Percentiles rank a stretch among this genome's conserved stretches.
Evolutionary conservation across 306 rosid species (phyloP).

Genomic region (Sechiopsis laciniata): DNA sequence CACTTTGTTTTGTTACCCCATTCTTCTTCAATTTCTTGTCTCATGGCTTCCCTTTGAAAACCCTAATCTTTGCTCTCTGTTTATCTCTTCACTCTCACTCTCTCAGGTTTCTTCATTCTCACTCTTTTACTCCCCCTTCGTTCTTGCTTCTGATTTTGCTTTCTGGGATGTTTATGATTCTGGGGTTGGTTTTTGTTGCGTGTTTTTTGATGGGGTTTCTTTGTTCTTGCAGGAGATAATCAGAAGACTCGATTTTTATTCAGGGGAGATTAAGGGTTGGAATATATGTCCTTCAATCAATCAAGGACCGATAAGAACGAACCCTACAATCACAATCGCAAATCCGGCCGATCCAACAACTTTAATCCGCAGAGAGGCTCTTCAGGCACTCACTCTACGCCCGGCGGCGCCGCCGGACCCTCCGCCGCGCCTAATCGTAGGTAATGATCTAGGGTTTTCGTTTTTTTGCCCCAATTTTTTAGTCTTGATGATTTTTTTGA

Average conservation of each 20-base stretch:
- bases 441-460: slow-evolving; percentile 33
- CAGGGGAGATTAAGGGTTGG: slow-evolving; percentile 49
- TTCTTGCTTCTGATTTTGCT: background rate
- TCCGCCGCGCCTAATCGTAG: slow-evolving; percentile 52
- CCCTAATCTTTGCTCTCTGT: slow-evolving; percentile 45
- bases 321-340: slow-evolving; percentile 39
- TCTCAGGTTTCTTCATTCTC: slow-evolving; percentile 24
- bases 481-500: background rate
- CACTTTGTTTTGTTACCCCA: slow-evolving; percentile 39
- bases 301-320: slow-evolving; percentile 58
- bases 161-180: background rate
- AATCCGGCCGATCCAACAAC: slow-evolving; percentile 61
- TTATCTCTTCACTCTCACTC: slow-evolving; percentile 33
- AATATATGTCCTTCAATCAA: slow-evolving; percentile 98
- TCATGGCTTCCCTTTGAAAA: slow-evolving; percentile 39
- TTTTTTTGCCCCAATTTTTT: background rate
- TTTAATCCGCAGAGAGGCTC: slow-evolving; percentile 71
- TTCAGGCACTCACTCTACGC: slow-evolving; percentile 47
- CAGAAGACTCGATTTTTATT: slow-evolving; percentile 5
- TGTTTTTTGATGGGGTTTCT: slow-evolving; percentile 37
- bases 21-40: background rate
- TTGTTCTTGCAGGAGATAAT: slow-evolving; percentile 29
- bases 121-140: background rate
- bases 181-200: background rate
- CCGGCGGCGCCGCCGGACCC: slow-evolving; percentile 65